Evolutionary conservation across 768 basidiomycete genomes (phyloP).

Genomic region (Tylopilus rubrobrunneus): DNA sequence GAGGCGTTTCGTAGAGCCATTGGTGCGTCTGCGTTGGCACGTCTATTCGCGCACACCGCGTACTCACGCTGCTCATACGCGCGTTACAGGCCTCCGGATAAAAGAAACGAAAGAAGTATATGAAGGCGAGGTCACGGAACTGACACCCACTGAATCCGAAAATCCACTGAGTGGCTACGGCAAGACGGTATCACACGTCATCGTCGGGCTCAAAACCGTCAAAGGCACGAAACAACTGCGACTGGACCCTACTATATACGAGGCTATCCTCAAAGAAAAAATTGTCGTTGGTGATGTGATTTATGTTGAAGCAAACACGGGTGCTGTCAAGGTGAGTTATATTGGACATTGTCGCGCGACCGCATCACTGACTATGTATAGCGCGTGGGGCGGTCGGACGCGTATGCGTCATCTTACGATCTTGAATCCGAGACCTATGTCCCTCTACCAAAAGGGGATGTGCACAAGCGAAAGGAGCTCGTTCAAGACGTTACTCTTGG

Average conservation of each 20-base stretch:
- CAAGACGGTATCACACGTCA: constrained; percentile 97
- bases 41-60: not conserved
- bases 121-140: constrained; percentile 96
- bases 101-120: constrained; percentile 99
- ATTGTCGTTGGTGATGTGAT: constrained; percentile 96
- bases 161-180: constrained; percentile 97
- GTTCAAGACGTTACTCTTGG: constrained; percentile 33
- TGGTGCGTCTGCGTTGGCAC: constrained; percentile 49
- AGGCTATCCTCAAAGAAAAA: constrained; percentile 96
- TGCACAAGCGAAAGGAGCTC: constrained; percentile 76
- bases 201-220: constrained; percentile 92
- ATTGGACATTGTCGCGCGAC: not conserved
- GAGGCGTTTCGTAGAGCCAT: too few species aligned
- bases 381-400: constrained; percentile 95
- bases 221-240: constrained; percentile 92
- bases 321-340: constrained; percentile 80
- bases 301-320: constrained; percentile 90
- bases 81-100: constrained; percentile 73
- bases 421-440: constrained; percentile 99
- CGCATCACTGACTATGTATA: constrained; percentile 30
- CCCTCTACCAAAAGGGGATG: constrained; percentile 93
- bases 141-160: constrained; percentile 94
- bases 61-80: not conserved
- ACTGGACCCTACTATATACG: constrained; percentile 91
- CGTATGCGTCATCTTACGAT: constrained; percentile 96